Evolutionary conservation across 1,284 basidiomycete species (phyloP).

Genomic region (Albatrellus sp.): DNA sequence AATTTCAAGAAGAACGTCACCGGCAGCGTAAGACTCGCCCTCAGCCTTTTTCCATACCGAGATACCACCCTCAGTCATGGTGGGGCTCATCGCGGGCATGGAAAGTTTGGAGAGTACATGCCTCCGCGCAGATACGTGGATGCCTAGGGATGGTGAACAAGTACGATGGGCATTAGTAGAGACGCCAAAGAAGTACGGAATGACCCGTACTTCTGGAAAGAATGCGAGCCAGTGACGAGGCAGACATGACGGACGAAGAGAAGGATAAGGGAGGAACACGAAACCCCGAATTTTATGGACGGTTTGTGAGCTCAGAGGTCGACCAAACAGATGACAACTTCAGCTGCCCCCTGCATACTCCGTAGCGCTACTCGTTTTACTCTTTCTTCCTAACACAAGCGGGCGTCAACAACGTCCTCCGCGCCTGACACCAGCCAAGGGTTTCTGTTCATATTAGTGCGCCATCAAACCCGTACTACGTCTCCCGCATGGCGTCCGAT

Average conservation of each 20-base stretch:
- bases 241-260: slow-evolving; percentile 8
- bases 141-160: slow-evolving; percentile 33
- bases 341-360: no score
- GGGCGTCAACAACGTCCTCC: background rate
- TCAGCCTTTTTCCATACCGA: slow-evolving; percentile 96
- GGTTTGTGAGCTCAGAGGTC: slow-evolving; percentile 6
- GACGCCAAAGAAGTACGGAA: slow-evolving; percentile 7
- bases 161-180: background rate
- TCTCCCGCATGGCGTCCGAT: slow-evolving; percentile 21
- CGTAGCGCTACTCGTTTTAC: background rate
- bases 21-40: slow-evolving; percentile 80
- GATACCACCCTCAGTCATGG: slow-evolving; percentile 99
- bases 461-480: slow-evolving; percentile 3
- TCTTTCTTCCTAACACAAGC: slow-evolving; percentile 6
- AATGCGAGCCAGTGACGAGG: slow-evolving; percentile 29
- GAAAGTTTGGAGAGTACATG: slow-evolving; percentile 81
- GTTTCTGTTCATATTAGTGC: no score
- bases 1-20: slow-evolving; percentile 92
- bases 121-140: slow-evolving; percentile 71
- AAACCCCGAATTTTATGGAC: background rate
- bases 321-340: slow-evolving; percentile 11
- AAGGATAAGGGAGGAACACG: background rate
- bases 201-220: slow-evolving; percentile 47
- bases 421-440: background rate
- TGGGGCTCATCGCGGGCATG: slow-evolving; percentile 99